A percentile compares a stretch with the other conserved stretches of the same genome.
Conservation (phyloP, 129 eudicot genomes). For the Saposhnikovia divaricata region DNA sequence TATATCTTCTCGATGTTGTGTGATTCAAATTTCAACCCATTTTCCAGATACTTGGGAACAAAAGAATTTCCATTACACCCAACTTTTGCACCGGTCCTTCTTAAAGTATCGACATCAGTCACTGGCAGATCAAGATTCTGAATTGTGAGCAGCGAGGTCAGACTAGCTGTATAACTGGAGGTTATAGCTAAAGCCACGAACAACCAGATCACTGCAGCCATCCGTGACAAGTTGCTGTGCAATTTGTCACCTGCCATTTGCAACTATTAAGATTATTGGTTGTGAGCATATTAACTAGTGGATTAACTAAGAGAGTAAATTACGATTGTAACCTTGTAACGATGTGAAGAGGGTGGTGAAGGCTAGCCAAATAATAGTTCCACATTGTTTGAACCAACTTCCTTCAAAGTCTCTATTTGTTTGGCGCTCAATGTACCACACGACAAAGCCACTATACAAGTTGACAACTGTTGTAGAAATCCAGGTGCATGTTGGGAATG, state of each 20-base stretch:
- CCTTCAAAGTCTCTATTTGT: slow-evolving; percentile 19
- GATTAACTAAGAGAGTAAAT: background rate
- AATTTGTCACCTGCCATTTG: slow-evolving; percentile 11
- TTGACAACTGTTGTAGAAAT: background rate
- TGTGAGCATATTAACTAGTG: background rate
- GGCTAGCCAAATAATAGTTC: slow-evolving; percentile 26
- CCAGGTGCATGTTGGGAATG: slow-evolving; percentile 24
- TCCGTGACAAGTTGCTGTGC: slow-evolving; percentile 13
- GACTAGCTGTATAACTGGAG: slow-evolving; percentile 18
- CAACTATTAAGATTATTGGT: background rate
- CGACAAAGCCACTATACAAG: slow-evolving; percentile 14
- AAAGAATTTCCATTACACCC: slow-evolving; percentile 30
- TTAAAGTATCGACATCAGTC: slow-evolving; percentile 7
- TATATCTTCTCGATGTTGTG: slow-evolving; percentile 7
- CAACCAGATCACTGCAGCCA: slow-evolving; percentile 23
- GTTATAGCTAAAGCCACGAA: slow-evolving; percentile 20
- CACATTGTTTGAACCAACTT: slow-evolving; percentile 15
- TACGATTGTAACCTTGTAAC: background rate
- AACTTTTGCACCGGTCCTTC: slow-evolving; percentile 5
- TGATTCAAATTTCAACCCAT: slow-evolving; percentile 5
- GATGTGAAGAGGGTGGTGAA: slow-evolving; percentile 21
- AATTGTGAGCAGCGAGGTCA: slow-evolving; percentile 22
- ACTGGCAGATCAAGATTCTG: slow-evolving; percentile 10
- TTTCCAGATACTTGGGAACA: slow-evolving; percentile 11
- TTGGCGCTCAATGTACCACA: slow-evolving; percentile 23